Evolutionary conservation across 441 rosid species (phyloP).

Genomic region (Gossypium aridum): DNA sequence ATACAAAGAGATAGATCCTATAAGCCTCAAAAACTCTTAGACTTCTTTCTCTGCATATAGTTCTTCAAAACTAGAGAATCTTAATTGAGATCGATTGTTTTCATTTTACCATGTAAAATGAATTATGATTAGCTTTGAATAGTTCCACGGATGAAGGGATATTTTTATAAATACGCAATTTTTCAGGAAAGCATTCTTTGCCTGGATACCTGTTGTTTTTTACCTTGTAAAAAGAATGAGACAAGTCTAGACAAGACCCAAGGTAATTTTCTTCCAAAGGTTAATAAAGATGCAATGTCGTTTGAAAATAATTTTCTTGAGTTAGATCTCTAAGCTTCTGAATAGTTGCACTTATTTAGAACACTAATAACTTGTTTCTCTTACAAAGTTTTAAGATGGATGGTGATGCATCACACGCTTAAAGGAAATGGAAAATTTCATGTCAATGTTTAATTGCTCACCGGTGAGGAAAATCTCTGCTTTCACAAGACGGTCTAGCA

Average conservation of each 20-base stretch:
- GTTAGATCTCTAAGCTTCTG: too few relatives aligned
- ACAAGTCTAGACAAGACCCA: too few relatives aligned
- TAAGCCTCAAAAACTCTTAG: not conserved
- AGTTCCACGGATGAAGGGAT: not conserved
- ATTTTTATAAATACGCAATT: not conserved
- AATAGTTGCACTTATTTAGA: too few relatives aligned
- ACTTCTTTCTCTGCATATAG: not conserved
- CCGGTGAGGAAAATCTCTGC: constrained; percentile 16
- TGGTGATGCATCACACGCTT: too few relatives aligned
- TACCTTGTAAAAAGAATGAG: too few relatives aligned
- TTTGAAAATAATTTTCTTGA: too few relatives aligned
- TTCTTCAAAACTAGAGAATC: not conserved
- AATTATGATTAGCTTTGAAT: not conserved
- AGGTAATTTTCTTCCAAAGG: too few relatives aligned
- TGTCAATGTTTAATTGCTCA: constrained; percentile 12
- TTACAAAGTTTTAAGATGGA: too few relatives aligned
- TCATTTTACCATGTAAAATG: not conserved
- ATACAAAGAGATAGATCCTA: not conserved
- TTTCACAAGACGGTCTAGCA: constrained; percentile 19
- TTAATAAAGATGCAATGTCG: too few relatives aligned
- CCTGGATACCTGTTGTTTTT: not conserved
- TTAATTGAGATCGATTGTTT: not conserved
- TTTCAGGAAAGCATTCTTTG: not conserved
- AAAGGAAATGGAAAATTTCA: not conserved
- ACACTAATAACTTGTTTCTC: too few relatives aligned